phyloP scores from a whole-genome alignment of 176 grass and related monocot genomes.

The Phragmites australis region DNA sequence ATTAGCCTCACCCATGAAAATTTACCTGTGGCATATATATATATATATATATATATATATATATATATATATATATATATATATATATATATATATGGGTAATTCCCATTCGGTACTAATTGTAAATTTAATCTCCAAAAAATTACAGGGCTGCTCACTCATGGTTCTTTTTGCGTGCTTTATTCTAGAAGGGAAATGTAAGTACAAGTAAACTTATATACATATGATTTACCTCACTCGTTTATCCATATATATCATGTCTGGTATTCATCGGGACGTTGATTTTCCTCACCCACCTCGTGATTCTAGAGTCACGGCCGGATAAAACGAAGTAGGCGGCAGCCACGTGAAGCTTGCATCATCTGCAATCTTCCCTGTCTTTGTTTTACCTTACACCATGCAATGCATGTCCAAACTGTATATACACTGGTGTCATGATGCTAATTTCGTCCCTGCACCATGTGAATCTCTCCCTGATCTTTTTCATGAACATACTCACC shows the following conservation, averaged over 20 bases:
- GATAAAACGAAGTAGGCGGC: constrained; percentile 22
- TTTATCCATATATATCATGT: no score
- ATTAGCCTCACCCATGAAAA: background rate
- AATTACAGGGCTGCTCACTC: no score
- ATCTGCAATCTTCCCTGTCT: constrained; percentile 44
- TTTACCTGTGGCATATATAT: background rate
- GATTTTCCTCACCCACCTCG: no score
- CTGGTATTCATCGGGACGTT: no score
- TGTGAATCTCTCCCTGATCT: constrained; percentile 7
- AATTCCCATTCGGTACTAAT: background rate
- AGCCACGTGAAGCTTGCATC: constrained; percentile 48
- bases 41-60: no score
- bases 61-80: no score
- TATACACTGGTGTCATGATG: constrained; percentile 26
- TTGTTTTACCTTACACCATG: constrained; percentile 7
- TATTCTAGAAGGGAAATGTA: no score
- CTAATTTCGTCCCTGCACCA: constrained; percentile 27
- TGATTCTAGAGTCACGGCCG: constrained; percentile 7
- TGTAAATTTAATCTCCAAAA: background rate
- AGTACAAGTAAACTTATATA: no score
- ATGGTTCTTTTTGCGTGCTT: background rate
- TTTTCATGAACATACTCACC: background rate
- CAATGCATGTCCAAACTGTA: constrained; percentile 20
- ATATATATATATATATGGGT: no score
- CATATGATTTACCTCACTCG: no score